Evolutionary conservation across 148 eudicot species (phyloP), one percentile per base, ranked within the genome.

Genomic region (Rhododendron williamsianum): DNA sequence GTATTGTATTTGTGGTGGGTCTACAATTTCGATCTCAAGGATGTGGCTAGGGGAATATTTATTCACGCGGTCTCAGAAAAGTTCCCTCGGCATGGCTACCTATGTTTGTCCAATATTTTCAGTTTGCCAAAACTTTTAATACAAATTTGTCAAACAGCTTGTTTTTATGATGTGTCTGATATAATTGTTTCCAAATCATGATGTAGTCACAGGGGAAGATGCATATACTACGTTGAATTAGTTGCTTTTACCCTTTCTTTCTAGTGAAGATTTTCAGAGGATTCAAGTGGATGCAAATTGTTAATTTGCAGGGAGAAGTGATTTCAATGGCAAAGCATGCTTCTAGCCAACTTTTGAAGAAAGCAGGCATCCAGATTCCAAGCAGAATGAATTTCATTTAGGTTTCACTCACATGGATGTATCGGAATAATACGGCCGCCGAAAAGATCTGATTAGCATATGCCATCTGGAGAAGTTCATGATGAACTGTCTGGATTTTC

Each of bases 301-400:
- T 51, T 56, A 35, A 71, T 48, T 78, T 69, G 84, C 94, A 96
- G 98, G 93, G 51, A 60, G 91, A 93, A 84, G 87, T 96, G 56
- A 88, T 96, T 81, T 85, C 86, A 69, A 87, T 84, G 91, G 98
- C 98, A 48, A 90, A 81, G 81, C 86, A 56, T 83, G 94, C 94
- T 71, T 86, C 98, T 15, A 82, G 82, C 71, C 89, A 89, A 84
- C 89, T 96, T 78, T 81, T 96, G 90, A 87, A 90, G 84, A 93
- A 92, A 83, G 96, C 98, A 52, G 92, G 94, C 82, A 92, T 94
- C 84, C 86, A 86, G 81, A 93, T 96, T 84, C 96, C 98, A 18
- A 87, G 76, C 80, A 92, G 94, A 91, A 96, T 96, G 98, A 92
- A 92, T 77, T 12, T 89, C 54, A 10, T 92, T 84, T 87, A 48